Evolutionary conservation across 441 rosid genomes (phyloP), one percentile per base, ranked within the genome.

Genomic region (Isatis lusitanica): DNA sequence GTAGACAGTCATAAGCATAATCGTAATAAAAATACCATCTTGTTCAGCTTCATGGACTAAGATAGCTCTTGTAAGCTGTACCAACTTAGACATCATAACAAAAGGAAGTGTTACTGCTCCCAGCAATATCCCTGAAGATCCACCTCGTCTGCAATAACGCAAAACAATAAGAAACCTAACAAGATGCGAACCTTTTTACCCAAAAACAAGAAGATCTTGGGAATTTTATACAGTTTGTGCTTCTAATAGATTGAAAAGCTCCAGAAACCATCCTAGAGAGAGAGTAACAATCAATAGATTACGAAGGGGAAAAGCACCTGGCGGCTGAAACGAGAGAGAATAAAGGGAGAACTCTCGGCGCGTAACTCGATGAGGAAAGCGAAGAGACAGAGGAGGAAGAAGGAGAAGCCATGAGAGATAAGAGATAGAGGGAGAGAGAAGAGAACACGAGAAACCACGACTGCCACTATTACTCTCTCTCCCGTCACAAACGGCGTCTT

Each of bases 41-140:
- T 26, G 77, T 33, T 85, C 76, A 80, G 84, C 81, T 81, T 85
- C 79, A 12, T 85, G 79, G 36, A 83, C 5, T 7, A 84, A 74
- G 12, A 79, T 68, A n/a, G 91, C 97, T 82, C 99, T 85, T 13
- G 88, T 82, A 17, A 90, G 82, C 82, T 91, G 98, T 33, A 88
- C 79, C 78, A 93, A 53, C 82, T 87, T 91, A 2, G 97, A 86
- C 10, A 95, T 75, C 85, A 91, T 86, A 43, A 95, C 81, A 61
- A 90, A 51, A 1, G 98, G 97, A 74, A 95, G 84, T 17, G 98
- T 90, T 48, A 90, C 88, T 15, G 95, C 90, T 63, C 97, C 97
- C 0, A 95, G 74, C 47, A 93, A 77, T 63, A 95, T 90, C 79
- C 99, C 98, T 6, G 99, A 93, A 3, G 98, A 86, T 71, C 87